Evolutionary conservation across 2,329 filamentous ascomycete species (phyloP).

Genomic region (Aspergillus spinulosporus): DNA sequence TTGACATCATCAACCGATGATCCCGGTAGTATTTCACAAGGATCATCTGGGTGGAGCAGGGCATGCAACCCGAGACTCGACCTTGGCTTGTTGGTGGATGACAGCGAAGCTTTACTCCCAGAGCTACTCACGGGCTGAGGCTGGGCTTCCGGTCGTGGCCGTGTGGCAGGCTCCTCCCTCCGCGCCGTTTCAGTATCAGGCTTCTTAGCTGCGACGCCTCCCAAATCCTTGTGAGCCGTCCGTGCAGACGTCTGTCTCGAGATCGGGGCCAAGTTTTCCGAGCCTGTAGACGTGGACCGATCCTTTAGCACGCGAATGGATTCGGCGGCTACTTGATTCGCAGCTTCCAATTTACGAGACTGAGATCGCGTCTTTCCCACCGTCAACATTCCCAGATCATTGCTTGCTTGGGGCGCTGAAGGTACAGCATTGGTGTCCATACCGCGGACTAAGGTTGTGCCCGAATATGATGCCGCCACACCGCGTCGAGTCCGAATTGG

Average conservation of each 20-base stretch:
- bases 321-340: conserved; percentile 24
- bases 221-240: conserved; percentile 7
- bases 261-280: conserved; percentile 22
- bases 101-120: conserved; percentile 30
- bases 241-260: conserved; percentile 19
- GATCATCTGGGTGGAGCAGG: conserved; percentile 41
- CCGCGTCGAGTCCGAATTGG: conserved; percentile 41
- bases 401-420: conserved; percentile 34
- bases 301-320: conserved; percentile 23
- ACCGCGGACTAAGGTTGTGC: conserved; percentile 35
- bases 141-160: conserved; percentile 19
- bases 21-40: conserved; percentile 38
- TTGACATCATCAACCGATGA: conserved; percentile 44
- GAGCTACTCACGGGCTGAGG: conserved; percentile 25
- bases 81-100: conserved; percentile 31
- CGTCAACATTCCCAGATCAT: conserved; percentile 34
- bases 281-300: conserved; percentile 22
- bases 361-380: conserved; percentile 47
- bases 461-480: conserved; percentile 36
- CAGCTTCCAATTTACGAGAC: conserved; percentile 39
- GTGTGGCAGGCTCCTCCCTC: conserved; percentile 4
- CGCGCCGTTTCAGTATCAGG: background rate
- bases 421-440: conserved; percentile 30
- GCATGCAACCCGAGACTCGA: conserved; percentile 39
- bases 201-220: conserved; percentile 5